phyloP scores from a whole-genome alignment of 179 eudicot genomes.

The Silene coronaria region DNA sequence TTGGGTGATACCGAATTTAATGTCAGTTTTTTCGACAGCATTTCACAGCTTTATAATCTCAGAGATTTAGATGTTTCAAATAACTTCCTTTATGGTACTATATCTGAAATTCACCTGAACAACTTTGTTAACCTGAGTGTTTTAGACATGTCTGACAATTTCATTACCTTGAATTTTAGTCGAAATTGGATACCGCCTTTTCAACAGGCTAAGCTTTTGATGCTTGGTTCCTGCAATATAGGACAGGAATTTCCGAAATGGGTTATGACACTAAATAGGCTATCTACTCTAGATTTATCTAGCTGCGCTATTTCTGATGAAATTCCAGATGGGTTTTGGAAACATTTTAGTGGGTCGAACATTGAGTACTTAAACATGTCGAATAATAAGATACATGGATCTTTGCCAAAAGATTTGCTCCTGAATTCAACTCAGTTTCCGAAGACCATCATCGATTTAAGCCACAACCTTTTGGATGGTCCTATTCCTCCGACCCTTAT shows the following conservation, averaged over 20 bases:
- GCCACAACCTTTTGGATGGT: conserved; percentile 25
- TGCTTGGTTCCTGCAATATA: conserved; percentile 20
- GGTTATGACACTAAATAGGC: conserved; percentile 22
- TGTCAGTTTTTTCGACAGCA: conserved; percentile 5
- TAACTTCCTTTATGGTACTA: neutral
- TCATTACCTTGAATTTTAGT: conserved; percentile 11
- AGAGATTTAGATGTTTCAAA: conserved; percentile 10
- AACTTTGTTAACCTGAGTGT: neutral
- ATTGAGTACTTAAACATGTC: conserved; percentile 23
- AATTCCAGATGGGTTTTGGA: conserved; percentile 34
- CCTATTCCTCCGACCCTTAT: conserved; percentile 10
- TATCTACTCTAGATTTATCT: conserved; percentile 21
- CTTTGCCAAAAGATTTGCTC: conserved; percentile 9
- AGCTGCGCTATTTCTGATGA: conserved; percentile 16
- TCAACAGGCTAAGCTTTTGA: conserved; percentile 7
- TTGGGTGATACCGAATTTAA: neutral
- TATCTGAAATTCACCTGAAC: conserved; percentile 10
- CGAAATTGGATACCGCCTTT: conserved; percentile 28
- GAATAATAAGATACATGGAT: conserved; percentile 18
- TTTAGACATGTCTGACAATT: conserved; percentile 17
- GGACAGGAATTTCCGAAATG: conserved; percentile 36
- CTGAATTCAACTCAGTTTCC: conserved; percentile 3
- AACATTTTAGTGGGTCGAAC: neutral
- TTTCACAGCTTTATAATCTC: conserved; percentile 8
- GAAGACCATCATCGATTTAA: conserved; percentile 17